Evolutionary conservation across 495 filamentous ascomycete species (phyloP).

Genomic region (Halenospora varia): DNA sequence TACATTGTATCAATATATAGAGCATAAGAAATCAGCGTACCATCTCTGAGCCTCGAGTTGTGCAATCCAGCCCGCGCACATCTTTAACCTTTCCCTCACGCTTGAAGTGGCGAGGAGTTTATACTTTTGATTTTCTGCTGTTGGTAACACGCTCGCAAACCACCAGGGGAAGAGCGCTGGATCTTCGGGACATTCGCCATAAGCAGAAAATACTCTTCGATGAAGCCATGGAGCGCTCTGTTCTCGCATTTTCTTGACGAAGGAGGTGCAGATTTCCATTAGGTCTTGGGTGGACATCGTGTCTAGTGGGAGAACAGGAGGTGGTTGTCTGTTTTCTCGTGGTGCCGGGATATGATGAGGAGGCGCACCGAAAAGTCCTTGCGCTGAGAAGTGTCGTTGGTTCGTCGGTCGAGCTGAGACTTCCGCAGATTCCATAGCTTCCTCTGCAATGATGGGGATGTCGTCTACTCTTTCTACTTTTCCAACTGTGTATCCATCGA

Average conservation of each 20-base stretch:
- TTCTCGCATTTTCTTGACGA: conserved; percentile 61
- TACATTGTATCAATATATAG: not conserved
- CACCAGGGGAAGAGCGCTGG: conserved; percentile 81
- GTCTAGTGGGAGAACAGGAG: conserved; percentile 40
- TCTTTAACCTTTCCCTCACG: conserved; percentile 76
- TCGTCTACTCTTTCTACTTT: conserved; percentile 73
- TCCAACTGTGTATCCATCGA: conserved; percentile 77
- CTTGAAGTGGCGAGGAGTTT: conserved; percentile 63
- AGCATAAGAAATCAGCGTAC: conserved; percentile 45
- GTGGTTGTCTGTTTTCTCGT: not conserved
- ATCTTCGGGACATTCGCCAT: conserved; percentile 72
- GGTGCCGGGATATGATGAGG: conserved; percentile 10
- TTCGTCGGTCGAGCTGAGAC: conserved; percentile 28
- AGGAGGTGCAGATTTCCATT: conserved; percentile 57
- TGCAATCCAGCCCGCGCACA: conserved; percentile 70
- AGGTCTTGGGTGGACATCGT: conserved; percentile 66
- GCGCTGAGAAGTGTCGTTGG: conserved; percentile 16
- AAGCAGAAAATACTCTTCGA: conserved; percentile 62
- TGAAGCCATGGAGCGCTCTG: conserved; percentile 70
- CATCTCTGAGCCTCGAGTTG: conserved; percentile 67
- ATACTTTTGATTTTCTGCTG: conserved; percentile 77
- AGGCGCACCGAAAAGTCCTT: conserved; percentile 12
- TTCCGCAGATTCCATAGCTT: conserved; percentile 64
- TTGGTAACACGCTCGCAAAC: conserved; percentile 79
- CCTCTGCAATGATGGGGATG: conserved; percentile 76